Evolutionary conservation across 208 protist genomes (phyloP), one percentile per base, ranked within the genome.

Genomic region (Acanthamoeba royreba): DNA sequence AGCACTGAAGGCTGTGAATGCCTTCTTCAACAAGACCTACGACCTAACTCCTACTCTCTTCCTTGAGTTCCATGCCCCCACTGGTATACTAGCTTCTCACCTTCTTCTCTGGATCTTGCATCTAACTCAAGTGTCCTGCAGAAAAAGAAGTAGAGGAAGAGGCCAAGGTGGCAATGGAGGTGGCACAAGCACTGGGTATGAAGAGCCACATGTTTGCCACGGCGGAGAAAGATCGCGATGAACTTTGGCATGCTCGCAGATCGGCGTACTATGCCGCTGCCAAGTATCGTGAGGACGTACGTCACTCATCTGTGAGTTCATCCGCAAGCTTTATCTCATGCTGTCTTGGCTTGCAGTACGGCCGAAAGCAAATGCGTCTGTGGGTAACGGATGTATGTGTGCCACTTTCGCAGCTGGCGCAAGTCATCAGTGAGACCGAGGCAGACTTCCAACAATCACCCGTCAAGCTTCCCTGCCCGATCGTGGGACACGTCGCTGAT

Each of bases 401-500:
- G 33, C 98, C 98, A 28, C 95, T 99, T 42, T 98, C 95, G 69
- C 90, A 94, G 72, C 93, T 98, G 8, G 93, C 97, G 7, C 79
- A 96, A 55, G 94, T 95, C 28, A 96, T 98, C 35, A 87, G 79
- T 31, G 96, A 97, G 35, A 98, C 97, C 8, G 97, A 98, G 92
- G 66, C 92, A 42, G 97, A 98, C 92, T 96, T 98, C 87, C 47
- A 88, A 15, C 66, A 91, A 5, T 72, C 43, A 35, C 4, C 94
- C 4, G 69, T 79, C 38, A 46, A 46, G 40, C 69, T 79, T 15
- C 69, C 69, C 13, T 79, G 96, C 53, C 93, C 97, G 45, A 95
- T 98, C 72, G 96, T 97, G 46, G 96, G 96, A 11, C 98, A 98
- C 94, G 97, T 98, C 38, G 96, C 96, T 79, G 97, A 98, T 95